Evolutionary conservation across 129 eudicot genomes (phyloP), one percentile per base, ranked within the genome.

Genomic region (Kitagawia praeruptora): DNA sequence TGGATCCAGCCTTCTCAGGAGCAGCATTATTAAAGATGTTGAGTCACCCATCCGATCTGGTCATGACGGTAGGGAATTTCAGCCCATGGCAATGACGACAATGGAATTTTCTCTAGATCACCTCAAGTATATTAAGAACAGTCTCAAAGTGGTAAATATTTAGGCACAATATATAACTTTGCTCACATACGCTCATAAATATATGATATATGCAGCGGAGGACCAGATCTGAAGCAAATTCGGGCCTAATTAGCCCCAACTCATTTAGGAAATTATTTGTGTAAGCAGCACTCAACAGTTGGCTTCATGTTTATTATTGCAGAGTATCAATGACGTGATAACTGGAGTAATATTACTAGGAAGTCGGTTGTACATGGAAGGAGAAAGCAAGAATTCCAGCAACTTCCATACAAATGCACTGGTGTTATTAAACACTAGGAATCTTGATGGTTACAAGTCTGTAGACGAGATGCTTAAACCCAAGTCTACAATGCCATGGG

Each of bases 11-110:
- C 14, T 88, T 6, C 44, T 86, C 44, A 88, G 84, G 78, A 86
- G 89, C 77, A 81, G 74, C 15, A 2, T 82, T 39, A 34, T 83
- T 5, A 70, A 84, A 51, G 92, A 88, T 70, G 92, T 79, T 12
- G 38, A 47, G 58, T 76, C 89, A 6, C 92, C 92, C 5, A 82
- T 88, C 21, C 69, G 89, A 18, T 88, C 89, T 8, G 86, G 78
- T 3, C 78, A 12, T 0, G 77, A 70, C 1, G 86, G 80, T 3
- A 86, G 82, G 47, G 89, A 84, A 75, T 84, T 81, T 40, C 72
- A 75, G n/a, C 89, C 92, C 27, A 37, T 83, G 10, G 47, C 37
- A 5, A 70, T 81, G 2, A 72, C 77, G 14, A 86, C 92, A 0
- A 25, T 83, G 13, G 45, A 81, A 45, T 86, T 89, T 53, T 81